Evolutionary conservation across 371 early-diverging fungal species (phyloP).

Genomic region (Mucor velutinosus): DNA sequence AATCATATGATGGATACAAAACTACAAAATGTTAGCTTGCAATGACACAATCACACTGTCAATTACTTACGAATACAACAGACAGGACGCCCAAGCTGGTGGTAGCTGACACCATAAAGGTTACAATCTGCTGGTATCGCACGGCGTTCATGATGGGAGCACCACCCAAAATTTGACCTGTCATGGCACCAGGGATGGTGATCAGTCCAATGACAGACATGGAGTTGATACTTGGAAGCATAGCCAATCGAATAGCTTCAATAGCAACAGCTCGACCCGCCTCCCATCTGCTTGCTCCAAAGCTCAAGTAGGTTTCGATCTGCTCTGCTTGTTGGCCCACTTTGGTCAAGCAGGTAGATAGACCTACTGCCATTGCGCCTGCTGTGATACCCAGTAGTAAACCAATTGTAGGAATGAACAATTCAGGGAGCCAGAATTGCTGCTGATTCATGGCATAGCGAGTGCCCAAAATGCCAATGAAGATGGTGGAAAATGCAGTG

Average conservation of each 20-base stretch:
- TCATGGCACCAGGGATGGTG: constrained; percentile 92
- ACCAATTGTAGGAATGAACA: constrained; percentile 88
- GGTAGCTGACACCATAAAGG: constrained; percentile 81
- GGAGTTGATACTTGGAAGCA: constrained; percentile 82
- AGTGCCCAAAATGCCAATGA: constrained; percentile 65
- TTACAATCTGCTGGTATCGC: constrained; percentile 79
- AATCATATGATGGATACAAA: constrained; percentile 61
- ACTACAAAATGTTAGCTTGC: constrained; percentile 25
- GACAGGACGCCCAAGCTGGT: constrained; percentile 57
- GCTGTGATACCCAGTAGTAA: constrained; percentile 86
- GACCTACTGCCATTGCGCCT: constrained; percentile 82
- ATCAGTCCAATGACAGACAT: constrained; percentile 89
- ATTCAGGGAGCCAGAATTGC: constrained; percentile 75
- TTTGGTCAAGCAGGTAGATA: constrained; percentile 58
- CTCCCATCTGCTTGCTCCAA: constrained; percentile 89
- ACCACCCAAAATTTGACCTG: constrained; percentile 88
- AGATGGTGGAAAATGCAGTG: constrained; percentile 49
- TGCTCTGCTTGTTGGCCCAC: constrained; percentile 68
- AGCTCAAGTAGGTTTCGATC: constrained; percentile 74
- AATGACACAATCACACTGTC: background rate
- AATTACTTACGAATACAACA: constrained; percentile 55
- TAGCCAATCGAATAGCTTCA: constrained; percentile 74
- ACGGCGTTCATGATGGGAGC: constrained; percentile 80
- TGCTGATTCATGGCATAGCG: constrained; percentile 73
- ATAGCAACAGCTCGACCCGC: constrained; percentile 72